Percentiles rank a stretch among this genome's conserved stretches.
phyloP scores from a whole-genome alignment of 2,329 filamentous ascomycete genomes.

The Calonectria ilicicola region DNA sequence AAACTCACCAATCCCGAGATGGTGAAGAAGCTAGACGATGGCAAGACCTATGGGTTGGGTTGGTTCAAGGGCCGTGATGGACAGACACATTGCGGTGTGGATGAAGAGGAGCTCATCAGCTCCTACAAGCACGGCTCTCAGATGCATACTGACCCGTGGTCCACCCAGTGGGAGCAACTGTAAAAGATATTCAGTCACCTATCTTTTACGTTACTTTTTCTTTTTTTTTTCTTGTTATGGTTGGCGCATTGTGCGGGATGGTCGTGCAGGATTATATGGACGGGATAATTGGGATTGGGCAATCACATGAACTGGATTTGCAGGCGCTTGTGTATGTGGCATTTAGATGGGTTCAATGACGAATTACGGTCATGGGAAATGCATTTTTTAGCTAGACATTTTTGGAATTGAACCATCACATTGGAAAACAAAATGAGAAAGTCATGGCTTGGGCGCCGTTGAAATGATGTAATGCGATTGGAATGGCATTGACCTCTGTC shows the following conservation, averaged over 20 bases:
- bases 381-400: conserved; percentile 5
- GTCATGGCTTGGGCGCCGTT: neutral
- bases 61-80: conserved; percentile 83
- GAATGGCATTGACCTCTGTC: neutral
- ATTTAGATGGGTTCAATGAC: conserved; percentile 15
- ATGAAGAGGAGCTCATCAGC: conserved; percentile 78
- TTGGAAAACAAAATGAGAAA: neutral
- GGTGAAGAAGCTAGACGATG: conserved; percentile 67
- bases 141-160: conserved; percentile 63
- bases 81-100: conserved; percentile 80
- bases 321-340: neutral
- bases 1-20: conserved; percentile 72
- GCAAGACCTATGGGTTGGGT: conserved; percentile 79
- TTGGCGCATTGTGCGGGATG: neutral
- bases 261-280: neutral
- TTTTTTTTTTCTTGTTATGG: neutral
- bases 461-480: neutral
- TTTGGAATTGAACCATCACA: neutral
- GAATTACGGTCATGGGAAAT: conserved; percentile 7
- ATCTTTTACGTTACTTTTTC: neutral
- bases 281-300: neutral
- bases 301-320: neutral
- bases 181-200: conserved; percentile 27
- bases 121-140: conserved; percentile 74
- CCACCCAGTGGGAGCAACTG: conserved; percentile 54